phyloP scores from a whole-genome alignment of 371 early-diverging fungal genomes.

The Syncephalastrum monosporum region DNA sequence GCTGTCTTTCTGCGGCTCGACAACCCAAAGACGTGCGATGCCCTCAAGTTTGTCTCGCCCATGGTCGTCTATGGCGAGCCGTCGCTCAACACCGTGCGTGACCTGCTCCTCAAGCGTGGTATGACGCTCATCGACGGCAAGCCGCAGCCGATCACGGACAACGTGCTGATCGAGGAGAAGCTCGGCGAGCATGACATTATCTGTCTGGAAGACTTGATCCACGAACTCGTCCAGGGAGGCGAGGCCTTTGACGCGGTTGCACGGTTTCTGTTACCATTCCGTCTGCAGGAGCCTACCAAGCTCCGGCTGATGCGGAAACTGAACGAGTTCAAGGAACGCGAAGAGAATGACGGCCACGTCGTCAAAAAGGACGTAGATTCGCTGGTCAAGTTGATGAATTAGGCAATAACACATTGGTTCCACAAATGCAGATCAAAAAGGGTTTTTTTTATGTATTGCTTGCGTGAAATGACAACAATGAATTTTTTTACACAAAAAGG shows the following conservation, averaged over 20 bases:
- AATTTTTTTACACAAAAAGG: no score
- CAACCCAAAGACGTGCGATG: slow-evolving; percentile 91
- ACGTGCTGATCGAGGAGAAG: slow-evolving; percentile 90
- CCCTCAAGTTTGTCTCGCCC: slow-evolving; percentile 95
- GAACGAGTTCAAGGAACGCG: no score
- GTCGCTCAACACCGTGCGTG: slow-evolving; percentile 96
- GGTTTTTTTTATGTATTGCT: no score
- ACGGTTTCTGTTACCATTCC: slow-evolving; percentile 98
- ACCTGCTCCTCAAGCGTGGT: slow-evolving; percentile 99
- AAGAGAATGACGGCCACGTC: no score
- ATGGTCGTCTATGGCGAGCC: slow-evolving; percentile 96
- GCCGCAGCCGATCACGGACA: slow-evolving; percentile 94
- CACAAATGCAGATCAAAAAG: no score
- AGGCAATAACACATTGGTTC: no score
- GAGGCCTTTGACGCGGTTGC: slow-evolving; percentile 78
- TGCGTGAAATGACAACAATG: no score
- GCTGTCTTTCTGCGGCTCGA: slow-evolving; percentile 93
- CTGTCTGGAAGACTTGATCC: slow-evolving; percentile 98
- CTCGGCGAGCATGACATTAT: slow-evolving; percentile 95
- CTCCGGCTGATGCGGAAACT: not conserved
- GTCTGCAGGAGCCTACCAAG: slow-evolving; percentile 84
- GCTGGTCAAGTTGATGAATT: no score
- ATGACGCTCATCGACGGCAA: slow-evolving; percentile 92
- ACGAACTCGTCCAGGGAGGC: slow-evolving; percentile 84
- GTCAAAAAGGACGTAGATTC: no score